Evolutionary conservation across 2,329 filamentous ascomycete species (phyloP).

Genomic region (Samsoniella hepiali): DNA sequence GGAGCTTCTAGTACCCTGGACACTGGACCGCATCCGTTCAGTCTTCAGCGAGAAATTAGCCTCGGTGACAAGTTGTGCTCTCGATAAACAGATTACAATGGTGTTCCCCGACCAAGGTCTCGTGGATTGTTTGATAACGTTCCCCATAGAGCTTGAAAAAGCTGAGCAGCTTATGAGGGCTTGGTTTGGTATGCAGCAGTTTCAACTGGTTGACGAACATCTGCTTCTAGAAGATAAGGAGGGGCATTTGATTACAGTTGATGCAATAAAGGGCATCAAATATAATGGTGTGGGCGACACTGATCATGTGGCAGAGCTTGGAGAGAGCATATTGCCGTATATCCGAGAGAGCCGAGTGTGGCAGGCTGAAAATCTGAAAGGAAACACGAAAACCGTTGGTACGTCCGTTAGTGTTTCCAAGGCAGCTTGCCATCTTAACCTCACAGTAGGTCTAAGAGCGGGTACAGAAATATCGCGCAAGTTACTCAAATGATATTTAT

Average conservation of each 20-base stretch:
- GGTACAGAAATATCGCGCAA: not conserved
- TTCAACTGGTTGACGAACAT: not conserved
- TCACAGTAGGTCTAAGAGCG: not conserved
- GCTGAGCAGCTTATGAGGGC: not conserved
- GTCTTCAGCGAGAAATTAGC: not conserved
- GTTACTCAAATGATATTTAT: not conserved
- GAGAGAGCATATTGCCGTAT: not conserved
- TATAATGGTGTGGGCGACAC: not conserved
- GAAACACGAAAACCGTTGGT: not conserved
- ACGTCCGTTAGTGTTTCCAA: not conserved
- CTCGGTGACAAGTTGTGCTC: not conserved
- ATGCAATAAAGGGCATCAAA: not conserved
- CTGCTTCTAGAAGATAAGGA: not conserved
- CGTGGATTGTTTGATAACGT: not conserved
- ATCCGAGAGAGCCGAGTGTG: not conserved
- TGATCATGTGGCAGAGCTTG: not conserved
- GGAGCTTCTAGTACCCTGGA: too few relatives aligned
- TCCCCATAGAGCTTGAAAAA: not conserved
- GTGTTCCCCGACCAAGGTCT: not conserved
- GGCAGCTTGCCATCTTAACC: not conserved
- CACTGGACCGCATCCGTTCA: too few relatives aligned
- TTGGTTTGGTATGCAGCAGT: not conserved
- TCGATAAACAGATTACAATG: not conserved
- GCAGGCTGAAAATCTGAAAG: not conserved
- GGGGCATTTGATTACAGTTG: not conserved